Conservation (phyloP, 352 stramenopile species). For the Pythium rhizo-oryzae region DNA sequence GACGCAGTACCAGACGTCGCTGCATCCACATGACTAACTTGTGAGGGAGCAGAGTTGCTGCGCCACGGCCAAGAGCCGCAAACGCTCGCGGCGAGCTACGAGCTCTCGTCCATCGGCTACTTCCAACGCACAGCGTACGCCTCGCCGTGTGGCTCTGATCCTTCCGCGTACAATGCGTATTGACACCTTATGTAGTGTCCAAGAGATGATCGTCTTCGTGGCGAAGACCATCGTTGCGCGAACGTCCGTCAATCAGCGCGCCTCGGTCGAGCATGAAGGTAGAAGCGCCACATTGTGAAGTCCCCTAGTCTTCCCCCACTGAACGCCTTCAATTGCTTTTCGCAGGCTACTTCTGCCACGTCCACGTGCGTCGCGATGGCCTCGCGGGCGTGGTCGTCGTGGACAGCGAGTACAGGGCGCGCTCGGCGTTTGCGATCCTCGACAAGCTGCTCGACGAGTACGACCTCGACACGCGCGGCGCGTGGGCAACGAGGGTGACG, state of each 20-base stretch:
- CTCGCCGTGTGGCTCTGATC: neutral
- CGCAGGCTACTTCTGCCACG: conserved; percentile 8
- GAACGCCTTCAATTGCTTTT: neutral
- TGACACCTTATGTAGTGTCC: neutral
- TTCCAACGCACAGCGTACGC: conserved; percentile 6
- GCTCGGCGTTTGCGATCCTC: no score
- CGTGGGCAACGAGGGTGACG: no score
- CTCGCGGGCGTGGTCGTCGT: no score
- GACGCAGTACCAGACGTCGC: neutral
- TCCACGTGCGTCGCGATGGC: neutral
- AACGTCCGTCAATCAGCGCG: neutral
- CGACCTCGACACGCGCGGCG: no score
- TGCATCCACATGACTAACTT: neutral
- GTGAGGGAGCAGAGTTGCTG: neutral
- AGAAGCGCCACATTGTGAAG: no score
- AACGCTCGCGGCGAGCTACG: conserved; percentile 2
- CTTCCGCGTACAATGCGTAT: no score
- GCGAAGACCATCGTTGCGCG: neutral
- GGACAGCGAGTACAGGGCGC: no score
- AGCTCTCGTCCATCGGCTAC: conserved; percentile 7
- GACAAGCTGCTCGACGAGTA: no score
- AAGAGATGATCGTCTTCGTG: conserved; percentile 6
- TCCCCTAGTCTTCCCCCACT: no score
- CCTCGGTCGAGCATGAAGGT: conserved; percentile 13
- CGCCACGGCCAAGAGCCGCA: neutral